Evolutionary conservation across 257 asterid genomes (phyloP).

Genomic region (Euphrasia confusa): DNA sequence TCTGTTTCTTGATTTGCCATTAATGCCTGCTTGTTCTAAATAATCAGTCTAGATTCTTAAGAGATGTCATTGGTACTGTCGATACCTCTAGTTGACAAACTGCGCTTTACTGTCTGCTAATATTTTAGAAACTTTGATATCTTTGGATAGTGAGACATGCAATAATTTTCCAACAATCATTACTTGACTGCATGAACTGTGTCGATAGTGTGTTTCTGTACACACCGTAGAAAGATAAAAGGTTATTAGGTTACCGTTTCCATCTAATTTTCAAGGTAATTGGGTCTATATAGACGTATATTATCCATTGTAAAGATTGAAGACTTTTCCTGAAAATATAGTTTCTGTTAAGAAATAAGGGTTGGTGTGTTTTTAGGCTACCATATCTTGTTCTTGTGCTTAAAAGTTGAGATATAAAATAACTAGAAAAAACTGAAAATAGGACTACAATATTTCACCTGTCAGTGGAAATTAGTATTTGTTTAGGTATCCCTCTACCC

Average conservation of each 20-base stretch:
- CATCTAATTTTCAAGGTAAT: neutral
- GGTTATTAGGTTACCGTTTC: neutral
- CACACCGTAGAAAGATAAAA: neutral
- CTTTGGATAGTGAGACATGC: neutral
- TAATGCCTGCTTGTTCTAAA: conserved; percentile 6
- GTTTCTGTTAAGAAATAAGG: neutral
- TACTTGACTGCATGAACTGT: conserved; percentile 7
- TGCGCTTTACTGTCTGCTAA: neutral
- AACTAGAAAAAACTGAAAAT: neutral
- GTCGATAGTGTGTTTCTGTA: neutral
- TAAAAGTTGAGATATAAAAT: neutral
- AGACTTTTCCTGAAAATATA: neutral
- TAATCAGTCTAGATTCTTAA: neutral
- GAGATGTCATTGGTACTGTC: neutral
- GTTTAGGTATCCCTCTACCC: neutral
- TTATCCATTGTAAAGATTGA: neutral
- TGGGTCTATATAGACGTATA: neutral
- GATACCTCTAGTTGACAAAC: conserved; percentile 11
- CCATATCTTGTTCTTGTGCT: neutral
- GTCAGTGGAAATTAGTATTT: neutral
- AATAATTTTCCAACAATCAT: conserved; percentile 1
- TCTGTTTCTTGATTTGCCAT: conserved; percentile 11
- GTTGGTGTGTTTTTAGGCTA: conserved; percentile 1
- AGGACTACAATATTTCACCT: neutral
- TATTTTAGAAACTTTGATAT: conserved; percentile 6